Percentiles rank a stretch among this genome's conserved stretches.
Conservation (phyloP, 176 grass and related monocot genomes). For the Lolium multiflorum region DNA sequence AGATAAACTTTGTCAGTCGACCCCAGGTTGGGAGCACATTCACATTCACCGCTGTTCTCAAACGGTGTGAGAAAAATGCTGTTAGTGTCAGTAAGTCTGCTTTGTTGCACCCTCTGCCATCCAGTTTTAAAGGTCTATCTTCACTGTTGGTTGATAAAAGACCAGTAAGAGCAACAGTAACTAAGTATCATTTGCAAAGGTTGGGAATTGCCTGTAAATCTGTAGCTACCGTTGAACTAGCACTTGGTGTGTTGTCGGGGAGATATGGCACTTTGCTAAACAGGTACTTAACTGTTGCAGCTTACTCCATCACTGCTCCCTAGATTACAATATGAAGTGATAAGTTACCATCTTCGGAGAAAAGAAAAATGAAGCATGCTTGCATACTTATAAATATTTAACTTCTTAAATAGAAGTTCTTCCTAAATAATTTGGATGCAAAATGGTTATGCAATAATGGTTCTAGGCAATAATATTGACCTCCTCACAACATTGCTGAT, state of each 20-base stretch:
- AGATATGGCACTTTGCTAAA: conserved; percentile 64
- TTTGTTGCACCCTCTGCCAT: conserved; percentile 66
- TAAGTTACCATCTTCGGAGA: conserved; percentile 27
- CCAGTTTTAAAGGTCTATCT: conserved; percentile 73
- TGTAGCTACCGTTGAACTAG: conserved; percentile 54
- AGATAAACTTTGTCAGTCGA: conserved; percentile 86
- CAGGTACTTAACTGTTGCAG: conserved; percentile 52
- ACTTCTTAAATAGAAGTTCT: neutral
- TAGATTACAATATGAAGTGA: conserved; percentile 32
- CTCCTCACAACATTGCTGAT: neutral
- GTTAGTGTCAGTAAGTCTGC: conserved; percentile 62
- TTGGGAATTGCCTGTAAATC: conserved; percentile 72
- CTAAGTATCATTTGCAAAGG: conserved; percentile 92
- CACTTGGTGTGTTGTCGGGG: conserved; percentile 52
- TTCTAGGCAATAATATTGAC: neutral
- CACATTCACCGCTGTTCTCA: conserved; percentile 76
- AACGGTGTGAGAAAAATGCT: conserved; percentile 51
- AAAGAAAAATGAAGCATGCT: conserved; percentile 10
- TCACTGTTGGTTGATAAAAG: conserved; percentile 82
- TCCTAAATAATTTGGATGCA: conserved; percentile 32
- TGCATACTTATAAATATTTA: neutral
- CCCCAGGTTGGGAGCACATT: conserved; percentile 91
- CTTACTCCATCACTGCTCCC: neutral
- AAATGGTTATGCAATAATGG: conserved; percentile 4
- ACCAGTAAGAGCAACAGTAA: conserved; percentile 80